Evolutionary conservation across 805 yeast species (phyloP).

Genomic region (Saturnispora halmiae): DNA sequence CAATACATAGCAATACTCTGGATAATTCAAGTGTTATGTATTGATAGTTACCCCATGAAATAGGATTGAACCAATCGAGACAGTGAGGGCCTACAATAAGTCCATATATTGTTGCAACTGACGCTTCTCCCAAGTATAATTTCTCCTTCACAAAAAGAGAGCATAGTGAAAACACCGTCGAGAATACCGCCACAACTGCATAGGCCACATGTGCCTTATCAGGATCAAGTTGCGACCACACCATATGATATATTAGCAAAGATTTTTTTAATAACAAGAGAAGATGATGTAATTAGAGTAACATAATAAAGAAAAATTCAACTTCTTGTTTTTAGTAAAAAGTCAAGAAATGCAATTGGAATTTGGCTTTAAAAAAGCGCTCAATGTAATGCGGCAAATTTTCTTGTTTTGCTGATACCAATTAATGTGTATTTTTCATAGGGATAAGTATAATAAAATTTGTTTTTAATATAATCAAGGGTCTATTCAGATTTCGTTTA

Average conservation of each 20-base stretch:
- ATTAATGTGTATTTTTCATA: background rate
- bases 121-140: conserved; percentile 56
- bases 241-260: conserved; percentile 18
- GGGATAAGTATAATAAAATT: too few species aligned
- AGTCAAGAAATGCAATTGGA: too few species aligned
- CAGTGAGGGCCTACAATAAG: conserved; percentile 52
- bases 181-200: conserved; percentile 54
- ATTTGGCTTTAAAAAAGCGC: too few species aligned
- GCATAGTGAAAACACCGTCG: conserved; percentile 46
- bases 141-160: conserved; percentile 53
- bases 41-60: conserved; percentile 47
- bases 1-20: conserved; percentile 58
- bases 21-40: conserved; percentile 49
- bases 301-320: conserved; percentile 1
- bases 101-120: conserved; percentile 57
- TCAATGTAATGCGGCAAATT: background rate
- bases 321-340: too few species aligned
- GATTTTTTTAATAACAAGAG: background rate
- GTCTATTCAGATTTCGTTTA: too few species aligned
- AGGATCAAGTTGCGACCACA: conserved; percentile 27
- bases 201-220: conserved; percentile 33
- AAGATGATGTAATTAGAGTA: background rate
- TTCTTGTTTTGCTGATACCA: background rate
- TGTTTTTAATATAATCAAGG: too few species aligned
- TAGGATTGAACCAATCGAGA: conserved; percentile 48